Conservation (phyloP, 2,329 filamentous ascomycete genomes). For the Ilyonectria destructans region DNA sequence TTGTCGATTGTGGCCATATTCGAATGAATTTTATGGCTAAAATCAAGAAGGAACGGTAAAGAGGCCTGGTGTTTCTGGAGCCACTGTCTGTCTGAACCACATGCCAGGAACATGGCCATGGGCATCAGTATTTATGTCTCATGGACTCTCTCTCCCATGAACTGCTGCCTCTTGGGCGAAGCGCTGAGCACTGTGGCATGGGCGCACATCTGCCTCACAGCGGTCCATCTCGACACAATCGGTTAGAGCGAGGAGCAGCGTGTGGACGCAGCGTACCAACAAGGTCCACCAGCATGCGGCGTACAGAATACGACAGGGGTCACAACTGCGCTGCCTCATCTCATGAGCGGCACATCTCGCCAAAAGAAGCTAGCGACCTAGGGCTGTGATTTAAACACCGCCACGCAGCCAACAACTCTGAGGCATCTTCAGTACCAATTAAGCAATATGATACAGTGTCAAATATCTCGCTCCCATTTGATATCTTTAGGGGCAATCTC, state of each 20-base stretch:
- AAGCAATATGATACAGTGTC: too few species aligned
- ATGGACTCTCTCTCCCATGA: neutral
- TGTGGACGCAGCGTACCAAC: conserved; percentile 46
- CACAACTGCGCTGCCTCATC: neutral
- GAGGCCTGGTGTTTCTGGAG: neutral
- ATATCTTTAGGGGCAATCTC: too few species aligned
- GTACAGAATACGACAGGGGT: neutral
- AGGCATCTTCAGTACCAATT: too few species aligned
- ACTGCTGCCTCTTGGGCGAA: neutral
- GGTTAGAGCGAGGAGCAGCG: neutral
- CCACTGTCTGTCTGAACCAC: neutral
- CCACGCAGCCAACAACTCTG: neutral
- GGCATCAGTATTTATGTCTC: neutral
- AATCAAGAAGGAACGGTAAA: neutral
- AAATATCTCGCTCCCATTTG: too few species aligned
- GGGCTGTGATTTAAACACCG: neutral
- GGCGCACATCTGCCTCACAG: neutral
- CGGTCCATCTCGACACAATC: neutral
- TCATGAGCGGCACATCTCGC: neutral
- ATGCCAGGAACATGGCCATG: neutral
- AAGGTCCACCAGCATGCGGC: neutral
- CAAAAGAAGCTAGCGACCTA: neutral
- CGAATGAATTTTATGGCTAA: neutral
- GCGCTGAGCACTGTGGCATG: neutral
- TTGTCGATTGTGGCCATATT: conserved; percentile 39